Base-by-base conservation (phyloP, 352 stramenopile genomes). In the Elongisporangium prolatum region DNA sequence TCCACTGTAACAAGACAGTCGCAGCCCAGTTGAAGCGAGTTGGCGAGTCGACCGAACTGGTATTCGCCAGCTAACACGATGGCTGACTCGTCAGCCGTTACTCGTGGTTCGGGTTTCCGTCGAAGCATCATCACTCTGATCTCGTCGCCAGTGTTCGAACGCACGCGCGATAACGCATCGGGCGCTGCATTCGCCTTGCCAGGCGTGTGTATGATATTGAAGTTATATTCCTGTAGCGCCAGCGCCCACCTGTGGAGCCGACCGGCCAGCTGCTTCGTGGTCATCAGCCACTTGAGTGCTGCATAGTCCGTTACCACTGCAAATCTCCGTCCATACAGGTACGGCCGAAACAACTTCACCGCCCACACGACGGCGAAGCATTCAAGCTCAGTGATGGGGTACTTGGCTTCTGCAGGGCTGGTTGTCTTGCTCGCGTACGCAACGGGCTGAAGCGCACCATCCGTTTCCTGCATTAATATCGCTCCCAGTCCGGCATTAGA, bases 21-120 rank as follows among this genome's bases (percentile, higher is more conserved):
- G 20, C 87, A 95, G 37, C 87, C 87, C 17, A 96, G 68, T 52
- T 86, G 75, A 11, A 93, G 69, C 48, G 77, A 89, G 60, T 91
- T 93, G 17, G 84, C 73, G 44, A 88, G 88, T 24, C 76, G 85
- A 3, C 84, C 84, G 34, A 89, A 79, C 54, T 86, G 79, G 59
- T 89, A 93, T 58, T 95, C 84, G 38, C 83, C 80, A 0, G 89
- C 87, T 34, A 34, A 34, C 24, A 34, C 3, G 7, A 34, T 7
- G 4, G 24, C 24, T 34, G 24, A 34, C 24, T 8, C 24, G 4
- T 34, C 24, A 7, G 24, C 7, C 24, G 24, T 34, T 34, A 34
- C 24, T 8, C 24, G 3, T 3, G 24, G 24, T 7, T 34, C 24
- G 7, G 24, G 24, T 34, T 34, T 7, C 7, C 24, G 24, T 34